Evolutionary conservation across 139 green algal genomes (phyloP), one percentile per base, ranked within the genome.

Genomic region (Coelastrella sp.): DNA sequence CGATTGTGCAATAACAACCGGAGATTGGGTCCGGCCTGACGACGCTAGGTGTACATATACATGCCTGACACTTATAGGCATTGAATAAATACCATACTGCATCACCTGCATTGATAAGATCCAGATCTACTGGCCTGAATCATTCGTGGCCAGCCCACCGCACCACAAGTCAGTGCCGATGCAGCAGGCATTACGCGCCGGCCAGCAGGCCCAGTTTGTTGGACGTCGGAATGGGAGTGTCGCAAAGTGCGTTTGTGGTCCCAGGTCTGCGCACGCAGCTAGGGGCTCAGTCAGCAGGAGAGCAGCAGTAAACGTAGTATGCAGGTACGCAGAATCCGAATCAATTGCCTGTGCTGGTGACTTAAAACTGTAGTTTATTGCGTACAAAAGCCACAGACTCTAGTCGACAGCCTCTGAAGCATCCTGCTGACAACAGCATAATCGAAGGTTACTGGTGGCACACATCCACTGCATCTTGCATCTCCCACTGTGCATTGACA

Each of bases 221-320:
- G 21, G 53, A 21, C 30, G n/a, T n/a, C n/a, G 19, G 7, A n/a
- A 64, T 27, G 21, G 2, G 17, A n/a, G 30, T 32, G 53, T 19
- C 53, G 27, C 53, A 64, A 48, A 50, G 34, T 74, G 66, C 66
- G 32, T 50, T n/a, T 35, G 66, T 40, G 23, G 25, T 15, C 30
- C 66, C 5, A 27, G 35, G 15, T 27, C 34, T 17, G 35, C 66
- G 13, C 17, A 13, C 35, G 5, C 11, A 50, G 8, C 34, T 13
- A 27, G 66, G 35, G 32, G 71, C 68, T 60, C 40, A 51, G 68
- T 57, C 68, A 50, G 37, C 68, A 78, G 68, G 34, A 53, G 68
- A 51, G 59, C 68, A 51, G 35, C 37, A 19, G 23, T 78, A 1
- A 53, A 57, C 68, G 37, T 78, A 11, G 68, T 78, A 23, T 78